Conservation (phyloP, 768 basidiomycete genomes). For the Russula ochroleuca region DNA sequence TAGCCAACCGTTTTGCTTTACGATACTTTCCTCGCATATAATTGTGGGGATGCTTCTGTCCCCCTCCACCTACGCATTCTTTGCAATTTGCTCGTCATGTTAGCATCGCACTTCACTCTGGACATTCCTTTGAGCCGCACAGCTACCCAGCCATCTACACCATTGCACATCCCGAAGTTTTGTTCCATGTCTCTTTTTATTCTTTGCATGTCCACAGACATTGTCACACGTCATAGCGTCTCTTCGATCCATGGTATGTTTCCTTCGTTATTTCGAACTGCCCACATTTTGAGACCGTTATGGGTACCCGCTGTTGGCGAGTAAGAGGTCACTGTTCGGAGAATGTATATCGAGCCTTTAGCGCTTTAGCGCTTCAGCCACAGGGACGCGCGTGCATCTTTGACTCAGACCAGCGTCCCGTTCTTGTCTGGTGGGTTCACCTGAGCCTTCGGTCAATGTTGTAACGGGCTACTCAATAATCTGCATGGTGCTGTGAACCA, state of each 20-base stretch:
- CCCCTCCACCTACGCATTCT: conserved; percentile 15
- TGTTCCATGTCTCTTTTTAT: conserved; percentile 15
- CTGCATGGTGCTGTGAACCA: neutral
- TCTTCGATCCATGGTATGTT: conserved; percentile 11
- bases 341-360: neutral
- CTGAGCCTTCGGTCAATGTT: neutral
- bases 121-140: conserved; percentile 17
- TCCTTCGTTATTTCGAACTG: neutral
- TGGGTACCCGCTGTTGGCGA: neutral
- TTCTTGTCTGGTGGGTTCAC: neutral
- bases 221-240: conserved; percentile 10
- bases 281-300: neutral
- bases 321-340: neutral
- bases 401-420: neutral
- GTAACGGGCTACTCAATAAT: neutral
- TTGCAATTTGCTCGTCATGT: conserved; percentile 16
- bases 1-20: conserved; percentile 13
- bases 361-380: neutral
- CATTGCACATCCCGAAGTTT: conserved; percentile 17
- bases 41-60: conserved; percentile 4
- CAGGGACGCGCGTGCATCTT: neutral
- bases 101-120: conserved; percentile 21
- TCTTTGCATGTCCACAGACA: conserved; percentile 17
- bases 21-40: conserved; percentile 18
- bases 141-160: conserved; percentile 17